Conservation (phyloP, 768 basidiomycete species). For the Brasilioporus rufonigricans region DNA sequence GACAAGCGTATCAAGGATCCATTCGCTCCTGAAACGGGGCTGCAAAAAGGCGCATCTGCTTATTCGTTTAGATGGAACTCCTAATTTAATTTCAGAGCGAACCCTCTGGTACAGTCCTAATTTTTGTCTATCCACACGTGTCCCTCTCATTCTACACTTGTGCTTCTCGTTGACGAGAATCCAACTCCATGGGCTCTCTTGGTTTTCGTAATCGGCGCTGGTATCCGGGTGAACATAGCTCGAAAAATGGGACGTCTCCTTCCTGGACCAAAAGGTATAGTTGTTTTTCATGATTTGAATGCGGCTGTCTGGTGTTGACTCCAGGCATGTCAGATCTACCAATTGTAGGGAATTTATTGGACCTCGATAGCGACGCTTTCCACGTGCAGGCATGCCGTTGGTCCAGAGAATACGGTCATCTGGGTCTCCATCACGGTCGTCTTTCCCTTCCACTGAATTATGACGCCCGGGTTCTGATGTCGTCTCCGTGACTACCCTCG, state of each 20-base stretch:
- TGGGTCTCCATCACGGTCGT: not conserved
- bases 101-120: not conserved
- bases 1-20: not conserved
- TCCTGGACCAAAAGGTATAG: constrained; percentile 5
- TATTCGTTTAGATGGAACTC: not conserved
- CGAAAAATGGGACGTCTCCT: constrained; percentile 2
- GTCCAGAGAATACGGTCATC: not conserved
- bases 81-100: too few species aligned
- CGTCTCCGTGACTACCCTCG: constrained; percentile 2
- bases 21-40: not conserved
- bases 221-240: not conserved
- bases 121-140: not conserved
- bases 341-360: not conserved
- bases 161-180: not conserved
- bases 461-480: not conserved
- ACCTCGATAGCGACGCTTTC: not conserved
- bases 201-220: not conserved
- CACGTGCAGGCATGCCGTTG: not conserved
- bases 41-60: not conserved
- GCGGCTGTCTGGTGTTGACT: not conserved
- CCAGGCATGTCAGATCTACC: not conserved
- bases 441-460: not conserved
- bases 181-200: not conserved
- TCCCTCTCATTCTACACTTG: not conserved
- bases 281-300: not conserved